A percentile compares a stretch with the other conserved stretches of the same genome.
Conservation (phyloP, 1,139 yeast genomes). For the Scheffersomyces parashehatae region DNA sequence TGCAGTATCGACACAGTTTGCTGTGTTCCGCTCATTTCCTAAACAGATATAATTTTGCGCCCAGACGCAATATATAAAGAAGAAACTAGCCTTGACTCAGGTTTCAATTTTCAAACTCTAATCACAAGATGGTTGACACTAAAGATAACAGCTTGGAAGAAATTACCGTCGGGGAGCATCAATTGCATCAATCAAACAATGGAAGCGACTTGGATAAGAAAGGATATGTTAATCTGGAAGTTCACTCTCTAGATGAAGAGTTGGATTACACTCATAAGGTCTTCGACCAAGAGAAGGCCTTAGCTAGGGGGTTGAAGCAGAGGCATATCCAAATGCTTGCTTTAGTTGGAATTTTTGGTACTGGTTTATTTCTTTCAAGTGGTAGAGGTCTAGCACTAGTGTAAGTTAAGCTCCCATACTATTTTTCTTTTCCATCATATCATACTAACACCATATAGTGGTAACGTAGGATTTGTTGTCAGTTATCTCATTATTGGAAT, state of each 20-base stretch:
- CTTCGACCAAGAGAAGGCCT: background rate
- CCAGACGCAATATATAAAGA: no score
- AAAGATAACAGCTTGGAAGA: no score
- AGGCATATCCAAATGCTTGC: slow-evolving; percentile 36
- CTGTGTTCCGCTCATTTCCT: no score
- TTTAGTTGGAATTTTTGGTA: slow-evolving; percentile 30
- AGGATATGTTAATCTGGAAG: no score
- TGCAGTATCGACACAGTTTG: no score
- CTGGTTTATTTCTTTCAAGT: slow-evolving; percentile 23
- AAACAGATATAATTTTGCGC: no score
- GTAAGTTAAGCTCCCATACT: no score
- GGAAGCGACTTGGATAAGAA: slow-evolving; percentile 11
- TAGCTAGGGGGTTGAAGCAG: slow-evolving; percentile 16
- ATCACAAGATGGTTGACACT: no score
- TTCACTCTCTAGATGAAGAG: slow-evolving; percentile 7
- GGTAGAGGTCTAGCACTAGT: slow-evolving; percentile 13
- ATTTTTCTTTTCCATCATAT: slow-evolving; percentile 8
- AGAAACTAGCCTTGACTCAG: no score
- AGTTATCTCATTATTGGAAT: slow-evolving; percentile 22
- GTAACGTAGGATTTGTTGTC: slow-evolving; percentile 24
- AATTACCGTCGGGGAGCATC: no score
- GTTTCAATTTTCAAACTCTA: no score
- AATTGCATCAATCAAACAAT: no score
- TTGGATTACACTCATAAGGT: background rate
- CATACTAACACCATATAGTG: slow-evolving; percentile 5